A percentile compares a stretch with the other conserved stretches of the same genome.
Conservation (phyloP, 2,329 filamentous ascomycete species). For the Zymoseptoria pseudotritici region DNA sequence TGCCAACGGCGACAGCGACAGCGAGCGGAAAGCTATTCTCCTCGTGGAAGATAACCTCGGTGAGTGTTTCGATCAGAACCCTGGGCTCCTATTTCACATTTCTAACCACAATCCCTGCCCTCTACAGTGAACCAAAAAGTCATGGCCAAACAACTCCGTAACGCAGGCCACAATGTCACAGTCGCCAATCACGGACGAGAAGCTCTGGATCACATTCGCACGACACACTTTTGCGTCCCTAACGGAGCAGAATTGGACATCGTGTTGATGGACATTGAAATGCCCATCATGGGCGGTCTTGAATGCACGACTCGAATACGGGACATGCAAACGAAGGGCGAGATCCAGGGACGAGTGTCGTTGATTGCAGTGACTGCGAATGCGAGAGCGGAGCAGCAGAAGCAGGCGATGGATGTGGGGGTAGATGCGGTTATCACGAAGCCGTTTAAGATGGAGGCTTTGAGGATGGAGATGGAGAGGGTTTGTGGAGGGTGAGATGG, state of each 20-base stretch:
- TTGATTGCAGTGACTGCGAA: constrained; percentile 72
- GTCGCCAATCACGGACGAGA: constrained; percentile 24
- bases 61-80: constrained; percentile 35
- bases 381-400: constrained; percentile 49
- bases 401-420: constrained; percentile 61
- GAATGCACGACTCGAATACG: constrained; percentile 22
- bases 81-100: constrained; percentile 47
- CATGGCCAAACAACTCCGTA: constrained; percentile 16
- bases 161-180: constrained; percentile 17
- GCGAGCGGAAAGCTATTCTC: constrained; percentile 3
- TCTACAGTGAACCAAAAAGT: constrained; percentile 24
- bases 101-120: neutral
- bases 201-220: constrained; percentile 20
- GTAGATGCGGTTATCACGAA: constrained; percentile 52
- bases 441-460: constrained; percentile 33
- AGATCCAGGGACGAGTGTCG: constrained; percentile 55
- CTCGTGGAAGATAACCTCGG: constrained; percentile 41
- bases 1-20: neutral
- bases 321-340: constrained; percentile 29
- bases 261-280: constrained; percentile 28
- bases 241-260: constrained; percentile 10
- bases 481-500: neutral
- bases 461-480: constrained; percentile 39
- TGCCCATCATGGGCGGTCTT: constrained; percentile 27
- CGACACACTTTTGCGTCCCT: constrained; percentile 8